A percentile compares a stretch with the other conserved stretches of the same genome.
These are phyloP conservation scores for Calocybe indica DNA, from an alignment of 768 basidiomycete genomes.

Conservation along the genomic window DNA sequence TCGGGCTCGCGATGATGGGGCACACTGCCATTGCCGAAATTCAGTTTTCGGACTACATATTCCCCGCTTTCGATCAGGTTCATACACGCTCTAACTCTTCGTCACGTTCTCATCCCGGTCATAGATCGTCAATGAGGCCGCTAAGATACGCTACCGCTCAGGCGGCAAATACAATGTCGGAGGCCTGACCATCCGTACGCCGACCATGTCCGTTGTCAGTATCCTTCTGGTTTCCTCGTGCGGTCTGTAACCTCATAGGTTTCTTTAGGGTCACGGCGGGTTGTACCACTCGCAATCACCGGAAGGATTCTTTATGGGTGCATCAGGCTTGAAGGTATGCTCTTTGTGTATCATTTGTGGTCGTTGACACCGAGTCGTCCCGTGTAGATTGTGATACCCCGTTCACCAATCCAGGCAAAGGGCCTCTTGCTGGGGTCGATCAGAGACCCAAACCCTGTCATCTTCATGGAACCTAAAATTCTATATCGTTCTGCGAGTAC, in stretches of 20 bases:
- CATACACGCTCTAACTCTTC: not conserved
- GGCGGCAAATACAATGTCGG: constrained; percentile 83
- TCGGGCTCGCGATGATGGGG: constrained; percentile 88
- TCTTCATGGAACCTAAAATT: constrained; percentile 95
- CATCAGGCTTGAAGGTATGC: constrained; percentile 77
- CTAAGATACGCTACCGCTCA: constrained; percentile 87
- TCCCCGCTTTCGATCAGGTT: constrained; percentile 92
- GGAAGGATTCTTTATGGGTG: constrained; percentile 92
- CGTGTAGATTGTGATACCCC: constrained; percentile 76
- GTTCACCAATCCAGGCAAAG: constrained; percentile 94
- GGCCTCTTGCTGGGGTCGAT: constrained; percentile 83
- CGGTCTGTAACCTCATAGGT: not conserved
- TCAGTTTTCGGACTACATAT: constrained; percentile 89
- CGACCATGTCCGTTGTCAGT: constrained; percentile 83
- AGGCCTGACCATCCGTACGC: constrained; percentile 74
- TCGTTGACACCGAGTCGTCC: not conserved
- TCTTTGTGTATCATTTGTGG: not conserved
- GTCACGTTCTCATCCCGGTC: not conserved
- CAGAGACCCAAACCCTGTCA: constrained; percentile 88
- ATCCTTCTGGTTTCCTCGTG: constrained; percentile 3
- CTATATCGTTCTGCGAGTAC: constrained; percentile 84
- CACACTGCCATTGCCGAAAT: constrained; percentile 95
- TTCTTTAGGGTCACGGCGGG: constrained; percentile 66
- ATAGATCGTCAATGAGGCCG: constrained; percentile 91
- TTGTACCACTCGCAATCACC: constrained; percentile 95